Evolutionary conservation across 2,329 filamentous ascomycete genomes (phyloP).

Genomic region (Rhinocladiella similis): DNA sequence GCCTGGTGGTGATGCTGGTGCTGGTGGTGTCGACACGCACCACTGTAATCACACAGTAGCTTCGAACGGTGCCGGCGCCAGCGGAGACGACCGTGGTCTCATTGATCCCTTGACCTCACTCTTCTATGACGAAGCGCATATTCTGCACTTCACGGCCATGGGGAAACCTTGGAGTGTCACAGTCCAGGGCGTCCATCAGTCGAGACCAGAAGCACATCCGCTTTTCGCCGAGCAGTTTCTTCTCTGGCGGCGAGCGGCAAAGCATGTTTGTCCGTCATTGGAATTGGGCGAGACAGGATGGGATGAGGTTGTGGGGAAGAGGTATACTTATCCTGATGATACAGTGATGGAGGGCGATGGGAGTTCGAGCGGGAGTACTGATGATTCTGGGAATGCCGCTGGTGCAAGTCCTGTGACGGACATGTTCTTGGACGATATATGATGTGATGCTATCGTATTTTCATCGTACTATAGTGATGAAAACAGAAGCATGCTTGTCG

Average conservation of each 20-base stretch:
- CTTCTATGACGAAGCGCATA: constrained; percentile 3
- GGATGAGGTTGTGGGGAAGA: constrained; percentile 1
- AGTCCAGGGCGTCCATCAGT: neutral
- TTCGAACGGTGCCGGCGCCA: neutral
- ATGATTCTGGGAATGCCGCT: neutral
- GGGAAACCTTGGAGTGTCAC: constrained; percentile 6
- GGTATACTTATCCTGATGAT: neutral
- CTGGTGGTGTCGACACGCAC: too few species aligned
- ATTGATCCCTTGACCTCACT: constrained; percentile 7
- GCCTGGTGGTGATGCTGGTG: too few species aligned
- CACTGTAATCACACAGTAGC: too few species aligned
- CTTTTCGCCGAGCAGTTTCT: constrained; percentile 11
- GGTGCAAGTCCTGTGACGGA: neutral
- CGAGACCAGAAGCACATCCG: constrained; percentile 5
- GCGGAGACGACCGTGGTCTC: neutral
- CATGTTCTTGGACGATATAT: constrained; percentile 3
- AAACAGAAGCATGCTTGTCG: too few species aligned
- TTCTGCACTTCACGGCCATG: constrained; percentile 8
- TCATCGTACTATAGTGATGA: too few species aligned
- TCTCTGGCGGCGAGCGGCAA: constrained; percentile 5
- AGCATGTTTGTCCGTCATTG: constrained; percentile 5
- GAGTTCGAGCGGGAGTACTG: neutral
- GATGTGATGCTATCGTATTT: neutral
- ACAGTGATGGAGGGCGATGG: neutral
- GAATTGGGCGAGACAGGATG: neutral